These are phyloP conservation scores for Durusdinium trenchii DNA, from an alignment of 73 alveolate species.

Conservation along the genomic window DNA sequence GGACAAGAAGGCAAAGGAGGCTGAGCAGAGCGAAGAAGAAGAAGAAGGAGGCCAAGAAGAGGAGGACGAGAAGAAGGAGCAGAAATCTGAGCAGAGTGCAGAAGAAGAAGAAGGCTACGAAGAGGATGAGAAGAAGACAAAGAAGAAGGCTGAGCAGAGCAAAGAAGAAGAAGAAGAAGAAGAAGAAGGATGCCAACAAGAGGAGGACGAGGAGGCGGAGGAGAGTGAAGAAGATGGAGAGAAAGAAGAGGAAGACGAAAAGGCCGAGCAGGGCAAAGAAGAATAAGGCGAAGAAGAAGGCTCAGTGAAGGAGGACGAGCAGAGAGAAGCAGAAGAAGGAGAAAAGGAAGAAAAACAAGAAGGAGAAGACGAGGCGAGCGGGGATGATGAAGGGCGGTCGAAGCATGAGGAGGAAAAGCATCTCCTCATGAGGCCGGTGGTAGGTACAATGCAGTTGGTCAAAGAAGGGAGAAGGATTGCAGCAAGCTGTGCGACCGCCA, in stretches of 20 bases:
- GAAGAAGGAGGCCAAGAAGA: background rate
- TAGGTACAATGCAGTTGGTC: too few species aligned
- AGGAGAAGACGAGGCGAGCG: too few species aligned
- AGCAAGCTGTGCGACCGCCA: too few species aligned
- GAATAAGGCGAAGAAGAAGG: too few species aligned
- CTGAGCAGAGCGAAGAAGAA: background rate
- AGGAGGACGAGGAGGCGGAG: background rate
- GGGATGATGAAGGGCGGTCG: too few species aligned
- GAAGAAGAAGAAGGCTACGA: background rate
- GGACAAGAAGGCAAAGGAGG: background rate
- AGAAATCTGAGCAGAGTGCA: background rate
- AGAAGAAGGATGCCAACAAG: background rate
- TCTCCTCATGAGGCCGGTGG: too few species aligned
- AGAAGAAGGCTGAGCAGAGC: background rate
- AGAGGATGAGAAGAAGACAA: background rate
- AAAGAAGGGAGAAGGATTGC: too few species aligned
- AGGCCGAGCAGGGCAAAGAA: too few species aligned
- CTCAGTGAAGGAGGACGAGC: too few species aligned
- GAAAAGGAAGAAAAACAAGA: too few species aligned
- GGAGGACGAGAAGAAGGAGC: background rate
- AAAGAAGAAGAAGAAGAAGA: background rate
- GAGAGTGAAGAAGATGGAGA: background rate
- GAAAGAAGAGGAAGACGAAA: background rate
- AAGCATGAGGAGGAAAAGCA: too few species aligned
- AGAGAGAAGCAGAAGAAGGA: too few species aligned